phyloP scores from a whole-genome alignment of 768 basidiomycete species.

The Melanogaster broomeanus region DNA sequence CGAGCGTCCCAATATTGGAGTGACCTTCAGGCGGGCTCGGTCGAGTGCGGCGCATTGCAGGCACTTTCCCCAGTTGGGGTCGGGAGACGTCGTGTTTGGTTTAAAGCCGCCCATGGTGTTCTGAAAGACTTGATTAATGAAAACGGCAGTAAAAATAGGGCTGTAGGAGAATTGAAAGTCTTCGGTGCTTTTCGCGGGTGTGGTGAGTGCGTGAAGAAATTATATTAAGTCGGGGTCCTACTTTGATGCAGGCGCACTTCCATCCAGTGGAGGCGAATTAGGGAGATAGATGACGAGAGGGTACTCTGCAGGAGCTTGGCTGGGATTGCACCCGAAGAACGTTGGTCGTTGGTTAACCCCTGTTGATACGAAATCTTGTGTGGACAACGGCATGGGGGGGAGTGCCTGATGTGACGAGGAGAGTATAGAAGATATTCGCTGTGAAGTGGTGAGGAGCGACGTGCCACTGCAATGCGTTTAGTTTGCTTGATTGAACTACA shows the following conservation, averaged over 20 bases:
- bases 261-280: slow-evolving; percentile 69
- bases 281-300: slow-evolving; percentile 78
- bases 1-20: slow-evolving; percentile 40
- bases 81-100: slow-evolving; percentile 57
- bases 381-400: slow-evolving; percentile 59
- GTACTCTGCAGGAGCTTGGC: slow-evolving; percentile 48
- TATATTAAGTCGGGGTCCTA: slow-evolving; percentile 22
- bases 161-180: slow-evolving; percentile 67
- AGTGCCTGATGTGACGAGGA: slow-evolving; percentile 57
- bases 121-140: slow-evolving; percentile 60
- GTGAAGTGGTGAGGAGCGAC: slow-evolving; percentile 44
- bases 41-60: slow-evolving; percentile 66
- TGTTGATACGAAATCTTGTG: slow-evolving; percentile 52
- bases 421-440: slow-evolving; percentile 46
- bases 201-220: slow-evolving; percentile 6
- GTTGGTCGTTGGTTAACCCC: slow-evolving; percentile 70
- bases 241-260: slow-evolving; percentile 67
- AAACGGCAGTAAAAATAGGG: slow-evolving; percentile 49
- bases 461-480: slow-evolving; percentile 47
- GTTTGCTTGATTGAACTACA: neutral
- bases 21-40: slow-evolving; percentile 46
- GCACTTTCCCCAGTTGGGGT: slow-evolving; percentile 54
- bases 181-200: slow-evolving; percentile 40
- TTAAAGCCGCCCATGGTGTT: slow-evolving; percentile 62
- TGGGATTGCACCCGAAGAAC: slow-evolving; percentile 78